These are phyloP conservation scores for Casaregolazyma suthepensis DNA, from an alignment of 1,139 yeast genomes.

Conservation along the genomic window DNA sequence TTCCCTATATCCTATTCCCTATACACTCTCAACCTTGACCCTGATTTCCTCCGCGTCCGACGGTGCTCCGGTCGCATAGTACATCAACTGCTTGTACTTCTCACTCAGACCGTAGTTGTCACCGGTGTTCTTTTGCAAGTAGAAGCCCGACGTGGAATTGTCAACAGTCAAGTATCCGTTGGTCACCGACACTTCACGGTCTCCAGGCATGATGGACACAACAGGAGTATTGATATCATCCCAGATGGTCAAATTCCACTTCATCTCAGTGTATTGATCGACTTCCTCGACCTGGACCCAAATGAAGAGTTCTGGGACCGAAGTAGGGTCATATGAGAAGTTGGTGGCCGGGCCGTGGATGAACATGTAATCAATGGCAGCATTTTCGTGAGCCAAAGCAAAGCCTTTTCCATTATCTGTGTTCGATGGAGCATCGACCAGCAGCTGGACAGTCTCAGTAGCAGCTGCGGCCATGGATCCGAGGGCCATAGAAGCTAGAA, in stretches of 20 bases:
- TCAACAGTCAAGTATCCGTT: conserved; percentile 25
- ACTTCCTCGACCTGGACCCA: not conserved
- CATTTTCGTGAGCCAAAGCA: conserved; percentile 45
- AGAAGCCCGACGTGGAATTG: conserved; percentile 35
- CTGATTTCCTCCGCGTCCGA: not conserved
- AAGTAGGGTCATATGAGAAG: conserved; percentile 8
- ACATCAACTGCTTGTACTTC: not conserved
- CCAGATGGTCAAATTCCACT: not conserved
- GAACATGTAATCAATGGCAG: conserved; percentile 45
- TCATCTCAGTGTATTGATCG: not conserved
- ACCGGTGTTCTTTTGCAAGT: conserved; percentile 38
- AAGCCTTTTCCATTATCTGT: conserved; percentile 24
- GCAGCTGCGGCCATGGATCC: conserved; percentile 4
- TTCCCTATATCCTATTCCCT: too few relatives aligned
- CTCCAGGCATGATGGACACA: not conserved
- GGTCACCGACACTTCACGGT: not conserved
- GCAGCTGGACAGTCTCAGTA: conserved; percentile 2
- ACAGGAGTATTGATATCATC: not conserved
- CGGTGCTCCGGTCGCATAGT: not conserved
- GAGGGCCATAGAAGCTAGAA: conserved; percentile 2
- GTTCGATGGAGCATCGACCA: not conserved
- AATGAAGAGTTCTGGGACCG: conserved; percentile 2
- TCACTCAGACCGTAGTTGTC: conserved; percentile 39
- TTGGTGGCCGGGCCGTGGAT: conserved; percentile 13
- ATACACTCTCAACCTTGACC: not conserved